These are phyloP conservation scores for Chlamydomonas sp. DNA, from an alignment of 139 green algal species.

Conservation along the genomic window DNA sequence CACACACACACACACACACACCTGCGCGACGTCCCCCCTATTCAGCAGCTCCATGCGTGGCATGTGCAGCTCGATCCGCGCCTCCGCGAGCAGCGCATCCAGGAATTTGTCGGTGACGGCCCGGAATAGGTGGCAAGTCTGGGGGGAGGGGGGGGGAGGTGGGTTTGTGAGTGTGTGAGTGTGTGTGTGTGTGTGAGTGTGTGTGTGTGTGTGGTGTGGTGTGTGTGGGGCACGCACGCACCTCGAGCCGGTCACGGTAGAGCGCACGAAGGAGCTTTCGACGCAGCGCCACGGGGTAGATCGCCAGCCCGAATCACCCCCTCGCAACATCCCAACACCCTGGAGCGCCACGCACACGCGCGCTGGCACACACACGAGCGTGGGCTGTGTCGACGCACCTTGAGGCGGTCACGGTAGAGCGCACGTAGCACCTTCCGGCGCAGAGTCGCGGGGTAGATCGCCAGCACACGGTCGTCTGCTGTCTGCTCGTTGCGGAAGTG, in stretches of 20 bases:
- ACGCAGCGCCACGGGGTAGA: too few species aligned
- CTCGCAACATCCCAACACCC: neutral
- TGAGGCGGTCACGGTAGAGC: too few species aligned
- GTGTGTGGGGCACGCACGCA: neutral
- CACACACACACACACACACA: neutral
- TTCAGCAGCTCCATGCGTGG: slow-evolving; percentile 16
- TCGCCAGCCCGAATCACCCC: too few species aligned
- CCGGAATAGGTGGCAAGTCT: slow-evolving; percentile 50
- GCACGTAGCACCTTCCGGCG: slow-evolving; percentile 7
- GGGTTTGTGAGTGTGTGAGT: neutral
- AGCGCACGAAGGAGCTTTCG: neutral
- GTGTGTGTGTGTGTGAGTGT: neutral
- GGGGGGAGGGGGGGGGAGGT: neutral
- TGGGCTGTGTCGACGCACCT: too few species aligned
- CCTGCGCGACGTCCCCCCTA: slow-evolving; percentile 7
- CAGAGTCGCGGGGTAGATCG: slow-evolving; percentile 36
- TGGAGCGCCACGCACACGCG: too few species aligned
- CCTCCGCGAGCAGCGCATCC: slow-evolving; percentile 48
- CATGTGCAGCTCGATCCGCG: slow-evolving; percentile 54
- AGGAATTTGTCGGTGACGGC: slow-evolving; percentile 41
- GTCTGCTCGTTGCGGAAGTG: slow-evolving; percentile 56
- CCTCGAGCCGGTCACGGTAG: neutral
- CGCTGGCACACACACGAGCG: too few species aligned
- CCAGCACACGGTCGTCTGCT: slow-evolving; percentile 43
- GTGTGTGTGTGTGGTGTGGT: neutral